These are phyloP conservation scores for Buxus sempervirens DNA, from an alignment of 164 flowering plant genomes.

Conservation along the genomic window DNA sequence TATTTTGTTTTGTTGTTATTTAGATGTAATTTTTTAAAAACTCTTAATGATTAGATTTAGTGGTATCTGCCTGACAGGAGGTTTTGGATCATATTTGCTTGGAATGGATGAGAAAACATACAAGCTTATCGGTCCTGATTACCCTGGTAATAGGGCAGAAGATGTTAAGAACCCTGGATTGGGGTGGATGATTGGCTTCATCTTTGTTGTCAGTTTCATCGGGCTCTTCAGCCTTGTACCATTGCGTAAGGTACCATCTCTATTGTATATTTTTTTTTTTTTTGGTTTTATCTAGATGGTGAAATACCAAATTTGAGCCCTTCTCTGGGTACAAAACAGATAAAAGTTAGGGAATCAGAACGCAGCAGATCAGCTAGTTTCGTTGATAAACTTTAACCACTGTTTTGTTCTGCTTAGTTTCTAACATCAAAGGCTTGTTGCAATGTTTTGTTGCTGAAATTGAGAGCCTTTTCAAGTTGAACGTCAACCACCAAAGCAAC, in stretches of 20 bases:
- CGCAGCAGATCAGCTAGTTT: background rate
- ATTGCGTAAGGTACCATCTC: constrained; percentile 78
- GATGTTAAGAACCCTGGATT: constrained; percentile 83
- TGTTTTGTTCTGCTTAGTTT: background rate
- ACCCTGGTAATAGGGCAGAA: constrained; percentile 85
- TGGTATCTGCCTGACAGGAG: constrained; percentile 47
- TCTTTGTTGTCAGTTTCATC: constrained; percentile 91
- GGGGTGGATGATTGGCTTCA: constrained; percentile 91
- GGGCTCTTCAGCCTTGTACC: constrained; percentile 95
- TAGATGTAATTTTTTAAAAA: constrained; percentile 1
- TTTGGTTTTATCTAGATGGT: background rate
- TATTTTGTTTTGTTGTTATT: background rate
- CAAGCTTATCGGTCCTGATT: constrained; percentile 80
- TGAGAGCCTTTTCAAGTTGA: too few relatives aligned
- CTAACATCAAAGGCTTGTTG: background rate
- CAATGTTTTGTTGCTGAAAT: background rate
- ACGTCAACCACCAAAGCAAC: too few relatives aligned
- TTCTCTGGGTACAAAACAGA: background rate
- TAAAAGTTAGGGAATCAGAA: background rate
- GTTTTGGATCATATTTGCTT: constrained; percentile 83
- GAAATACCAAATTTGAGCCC: background rate
- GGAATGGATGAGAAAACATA: constrained; percentile 94
- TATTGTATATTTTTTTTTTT: too few relatives aligned
- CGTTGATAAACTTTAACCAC: background rate
- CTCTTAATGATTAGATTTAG: background rate